Evolutionary conservation across 108 stramenopile genomes (phyloP).

Genomic region (Pseudonitzschia multiseries): DNA sequence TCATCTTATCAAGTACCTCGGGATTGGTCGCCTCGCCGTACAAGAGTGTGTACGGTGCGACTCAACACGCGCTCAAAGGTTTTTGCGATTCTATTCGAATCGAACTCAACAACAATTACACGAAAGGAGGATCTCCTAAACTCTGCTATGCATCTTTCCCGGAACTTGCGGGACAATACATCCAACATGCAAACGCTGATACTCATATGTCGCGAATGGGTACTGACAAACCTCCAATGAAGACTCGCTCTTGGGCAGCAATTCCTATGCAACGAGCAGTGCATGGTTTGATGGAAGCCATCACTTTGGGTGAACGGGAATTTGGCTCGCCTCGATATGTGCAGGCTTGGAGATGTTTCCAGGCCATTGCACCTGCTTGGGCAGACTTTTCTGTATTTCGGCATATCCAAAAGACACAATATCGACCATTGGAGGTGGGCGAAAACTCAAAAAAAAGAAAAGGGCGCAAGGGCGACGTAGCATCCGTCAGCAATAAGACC

Average conservation of each 20-base stretch:
- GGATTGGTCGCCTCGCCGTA: conserved; percentile 32
- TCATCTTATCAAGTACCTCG: conserved; percentile 24
- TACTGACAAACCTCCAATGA: conserved; percentile 25
- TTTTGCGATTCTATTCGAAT: conserved; percentile 33
- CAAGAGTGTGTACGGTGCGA: conserved; percentile 32
- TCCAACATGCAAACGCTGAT: not conserved
- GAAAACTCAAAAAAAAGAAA: not conserved
- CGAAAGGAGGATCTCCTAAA: conserved; percentile 18
- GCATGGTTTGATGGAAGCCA: conserved; percentile 17
- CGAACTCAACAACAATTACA: conserved; percentile 29
- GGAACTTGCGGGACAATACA: conserved; percentile 18
- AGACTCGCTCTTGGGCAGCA: conserved; percentile 25
- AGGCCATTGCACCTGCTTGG: conserved; percentile 8
- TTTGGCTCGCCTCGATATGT: conserved; percentile 25
- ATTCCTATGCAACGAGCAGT: conserved; percentile 29
- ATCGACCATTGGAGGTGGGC: conserved; percentile 18
- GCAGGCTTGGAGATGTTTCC: conserved; percentile 30
- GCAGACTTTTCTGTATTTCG: conserved; percentile 23
- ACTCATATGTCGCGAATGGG: conserved; percentile 18
- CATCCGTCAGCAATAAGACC: conserved; percentile 20
- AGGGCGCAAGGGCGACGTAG: not conserved
- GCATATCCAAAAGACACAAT: conserved; percentile 24
- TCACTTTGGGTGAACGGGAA: conserved; percentile 30
- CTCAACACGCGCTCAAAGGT: conserved; percentile 34
- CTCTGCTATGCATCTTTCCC: conserved; percentile 27